These are phyloP conservation scores for Talaromyces thailandensis DNA, from an alignment of 495 filamentous ascomycete species.

Conservation along the genomic window DNA sequence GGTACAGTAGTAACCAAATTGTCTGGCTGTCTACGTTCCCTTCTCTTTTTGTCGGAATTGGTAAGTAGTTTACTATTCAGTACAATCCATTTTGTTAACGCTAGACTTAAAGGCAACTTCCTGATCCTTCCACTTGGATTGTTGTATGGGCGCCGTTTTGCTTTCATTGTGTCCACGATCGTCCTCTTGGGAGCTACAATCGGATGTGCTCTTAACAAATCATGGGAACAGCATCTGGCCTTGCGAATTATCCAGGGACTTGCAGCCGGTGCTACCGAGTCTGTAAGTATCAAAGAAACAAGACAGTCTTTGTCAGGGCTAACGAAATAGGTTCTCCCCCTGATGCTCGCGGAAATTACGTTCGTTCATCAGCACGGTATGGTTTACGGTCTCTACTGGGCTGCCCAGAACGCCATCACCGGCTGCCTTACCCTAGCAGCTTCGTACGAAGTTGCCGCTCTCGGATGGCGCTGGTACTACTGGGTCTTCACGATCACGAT, in stretches of 20 bases:
- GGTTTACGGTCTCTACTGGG: conserved; percentile 25
- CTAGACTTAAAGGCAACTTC: conserved; percentile 18
- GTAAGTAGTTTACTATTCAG: conserved; percentile 8
- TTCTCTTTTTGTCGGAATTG: conserved; percentile 23
- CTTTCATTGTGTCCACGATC: conserved; percentile 14
- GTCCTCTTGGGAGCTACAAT: conserved; percentile 17
- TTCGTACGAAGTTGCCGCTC: conserved; percentile 22
- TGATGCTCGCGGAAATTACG: conserved; percentile 25
- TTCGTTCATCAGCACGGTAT: conserved; percentile 24
- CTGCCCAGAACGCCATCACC: conserved; percentile 24
- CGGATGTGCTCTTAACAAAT: conserved; percentile 20
- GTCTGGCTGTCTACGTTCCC: conserved; percentile 26
- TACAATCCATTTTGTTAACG: neutral
- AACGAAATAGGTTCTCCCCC: conserved; percentile 19
- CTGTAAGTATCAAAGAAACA: conserved; percentile 17
- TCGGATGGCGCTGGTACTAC: conserved; percentile 32
- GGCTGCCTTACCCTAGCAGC: conserved; percentile 19
- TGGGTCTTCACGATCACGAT: conserved; percentile 25
- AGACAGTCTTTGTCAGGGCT: neutral
- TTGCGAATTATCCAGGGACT: conserved; percentile 24
- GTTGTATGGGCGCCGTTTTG: conserved; percentile 19
- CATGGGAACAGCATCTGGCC: conserved; percentile 21
- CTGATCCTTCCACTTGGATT: conserved; percentile 23
- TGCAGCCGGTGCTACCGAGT: conserved; percentile 26
- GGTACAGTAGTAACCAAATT: conserved; percentile 16